phyloP scores from a whole-genome alignment of 1,284 basidiomycete species.

The Tilletia walkeri region DNA sequence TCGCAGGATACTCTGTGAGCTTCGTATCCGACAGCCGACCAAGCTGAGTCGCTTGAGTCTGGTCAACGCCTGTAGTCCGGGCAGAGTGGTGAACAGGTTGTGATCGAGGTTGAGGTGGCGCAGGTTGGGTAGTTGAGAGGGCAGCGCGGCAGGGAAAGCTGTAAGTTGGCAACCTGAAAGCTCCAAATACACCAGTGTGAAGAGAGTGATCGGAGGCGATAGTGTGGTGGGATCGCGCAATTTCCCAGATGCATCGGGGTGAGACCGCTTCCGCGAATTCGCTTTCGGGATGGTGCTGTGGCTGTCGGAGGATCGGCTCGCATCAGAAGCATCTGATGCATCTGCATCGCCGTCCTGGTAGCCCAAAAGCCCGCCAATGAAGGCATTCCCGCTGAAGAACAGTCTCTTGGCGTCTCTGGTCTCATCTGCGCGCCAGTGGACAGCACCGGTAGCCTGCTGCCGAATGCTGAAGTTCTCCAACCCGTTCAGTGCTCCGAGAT shows the following conservation, averaged over 20 bases:
- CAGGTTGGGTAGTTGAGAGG: conserved; percentile 74
- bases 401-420: conserved; percentile 85
- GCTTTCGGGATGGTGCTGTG: neutral
- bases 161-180: conserved; percentile 79
- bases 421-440: conserved; percentile 68
- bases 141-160: conserved; percentile 68
- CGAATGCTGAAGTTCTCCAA: conserved; percentile 88
- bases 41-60: conserved; percentile 48
- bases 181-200: conserved; percentile 89
- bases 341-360: neutral
- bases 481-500: conserved; percentile 64
- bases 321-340: conserved; percentile 11
- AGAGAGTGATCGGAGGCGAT: conserved; percentile 57
- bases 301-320: conserved; percentile 5
- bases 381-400: conserved; percentile 80
- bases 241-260: neutral
- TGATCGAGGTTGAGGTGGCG: conserved; percentile 72
- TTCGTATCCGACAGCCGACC: conserved; percentile 46
- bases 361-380: conserved; percentile 28
- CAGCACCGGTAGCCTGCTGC: conserved; percentile 69
- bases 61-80: conserved; percentile 32
- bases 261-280: neutral
- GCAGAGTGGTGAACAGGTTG: conserved; percentile 45
- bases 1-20: conserved; percentile 36
- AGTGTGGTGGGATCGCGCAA: neutral